phyloP scores from a whole-genome alignment of 257 asterid species.

The Verbascum thapsus region DNA sequence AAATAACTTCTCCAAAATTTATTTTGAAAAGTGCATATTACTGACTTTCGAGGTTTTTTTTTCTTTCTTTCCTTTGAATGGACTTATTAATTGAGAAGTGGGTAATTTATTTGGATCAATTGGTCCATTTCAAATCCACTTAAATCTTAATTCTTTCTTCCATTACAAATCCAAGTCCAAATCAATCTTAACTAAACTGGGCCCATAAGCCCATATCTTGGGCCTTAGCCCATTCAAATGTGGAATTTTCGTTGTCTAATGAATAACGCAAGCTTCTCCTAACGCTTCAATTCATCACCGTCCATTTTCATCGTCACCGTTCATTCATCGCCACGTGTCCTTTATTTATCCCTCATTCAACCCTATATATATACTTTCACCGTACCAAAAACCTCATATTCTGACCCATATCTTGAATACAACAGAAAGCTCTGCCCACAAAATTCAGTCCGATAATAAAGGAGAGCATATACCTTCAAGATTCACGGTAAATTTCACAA shows the following conservation, averaged over 20 bases:
- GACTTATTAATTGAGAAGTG: too few relatives aligned
- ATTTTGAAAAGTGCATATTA: too few relatives aligned
- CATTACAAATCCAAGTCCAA: too few relatives aligned
- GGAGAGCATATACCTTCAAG: too few relatives aligned
- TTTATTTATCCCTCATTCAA: conserved; percentile 22
- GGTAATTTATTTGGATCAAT: too few relatives aligned
- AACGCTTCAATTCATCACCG: conserved; percentile 37
- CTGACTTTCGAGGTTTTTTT: too few relatives aligned
- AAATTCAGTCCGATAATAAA: conserved; percentile 17
- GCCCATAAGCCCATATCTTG: conserved; percentile 1
- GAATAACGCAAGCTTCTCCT: conserved; percentile 33
- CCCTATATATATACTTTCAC: conserved; percentile 33
- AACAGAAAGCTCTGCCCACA: conserved; percentile 27
- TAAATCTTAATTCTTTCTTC: too few relatives aligned
- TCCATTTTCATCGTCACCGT: conserved; percentile 33
- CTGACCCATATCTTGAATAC: conserved; percentile 23
- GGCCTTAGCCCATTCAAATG: conserved; percentile 21
- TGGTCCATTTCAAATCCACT: too few relatives aligned
- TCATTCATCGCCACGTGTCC: conserved; percentile 48
- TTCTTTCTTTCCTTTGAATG: too few relatives aligned
- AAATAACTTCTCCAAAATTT: too few relatives aligned
- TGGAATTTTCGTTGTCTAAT: conserved; percentile 22
- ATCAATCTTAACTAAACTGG: neutral
- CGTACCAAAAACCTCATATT: conserved; percentile 43
- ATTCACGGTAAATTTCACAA: too few relatives aligned